A percentile compares a stretch with the other conserved stretches of the same genome.
phyloP scores from a whole-genome alignment of 2,329 filamentous ascomycete genomes.

The Pleochaeta shiraiana region DNA sequence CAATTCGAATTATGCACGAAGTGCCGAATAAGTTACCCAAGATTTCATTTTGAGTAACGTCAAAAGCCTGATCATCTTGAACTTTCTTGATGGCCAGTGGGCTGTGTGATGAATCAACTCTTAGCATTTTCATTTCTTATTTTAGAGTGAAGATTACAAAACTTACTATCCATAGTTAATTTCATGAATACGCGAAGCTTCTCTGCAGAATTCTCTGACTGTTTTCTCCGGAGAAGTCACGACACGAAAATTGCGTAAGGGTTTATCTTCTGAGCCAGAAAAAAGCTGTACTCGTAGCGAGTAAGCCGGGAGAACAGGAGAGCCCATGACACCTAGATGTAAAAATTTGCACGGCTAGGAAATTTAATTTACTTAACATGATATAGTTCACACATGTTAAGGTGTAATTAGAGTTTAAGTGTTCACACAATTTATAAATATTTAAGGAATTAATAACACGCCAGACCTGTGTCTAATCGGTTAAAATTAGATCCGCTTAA shows the following conservation, averaged over 20 bases:
- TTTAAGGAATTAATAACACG: no score
- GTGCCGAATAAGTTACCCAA: constrained; percentile 14
- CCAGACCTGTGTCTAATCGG: no score
- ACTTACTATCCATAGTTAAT: constrained; percentile 17
- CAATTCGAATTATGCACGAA: constrained; percentile 13
- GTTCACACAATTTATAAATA: no score
- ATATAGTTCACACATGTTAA: no score
- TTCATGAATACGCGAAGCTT: constrained; percentile 15
- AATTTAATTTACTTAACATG: no score
- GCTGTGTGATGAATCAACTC: constrained; percentile 7
- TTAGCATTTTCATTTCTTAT: constrained; percentile 5
- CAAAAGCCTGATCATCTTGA: constrained; percentile 17
- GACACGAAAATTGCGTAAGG: constrained; percentile 16
- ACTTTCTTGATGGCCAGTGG: constrained; percentile 16
- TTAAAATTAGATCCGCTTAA: no score
- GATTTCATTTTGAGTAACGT: constrained; percentile 15
- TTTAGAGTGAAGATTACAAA: not conserved
- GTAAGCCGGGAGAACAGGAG: constrained; percentile 13
- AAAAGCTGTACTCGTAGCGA: constrained; percentile 18
- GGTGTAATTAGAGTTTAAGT: no score
- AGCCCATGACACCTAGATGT: no score
- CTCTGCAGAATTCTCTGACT: constrained; percentile 16
- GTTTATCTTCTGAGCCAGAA: constrained; percentile 10
- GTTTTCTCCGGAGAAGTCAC: constrained; percentile 15
- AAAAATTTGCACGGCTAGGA: no score